Conservation (phyloP, 768 basidiomycete species). For the Boletus fagicola region DNA sequence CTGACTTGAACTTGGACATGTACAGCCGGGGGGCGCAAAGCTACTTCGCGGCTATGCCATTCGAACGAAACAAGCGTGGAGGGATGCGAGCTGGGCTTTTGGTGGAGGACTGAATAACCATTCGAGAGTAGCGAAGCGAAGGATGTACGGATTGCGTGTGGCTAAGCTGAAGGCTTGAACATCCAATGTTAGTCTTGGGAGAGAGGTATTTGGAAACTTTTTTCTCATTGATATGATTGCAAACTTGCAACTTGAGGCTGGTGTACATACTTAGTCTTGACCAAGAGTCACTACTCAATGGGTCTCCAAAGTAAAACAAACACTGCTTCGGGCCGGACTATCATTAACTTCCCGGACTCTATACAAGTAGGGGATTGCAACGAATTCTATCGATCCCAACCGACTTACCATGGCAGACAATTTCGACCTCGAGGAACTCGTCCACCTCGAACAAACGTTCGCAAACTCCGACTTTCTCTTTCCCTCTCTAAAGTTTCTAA, state of each 20-base stretch:
- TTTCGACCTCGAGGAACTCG: slow-evolving; percentile 60
- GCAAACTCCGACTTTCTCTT: slow-evolving; percentile 10
- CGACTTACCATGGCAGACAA: slow-evolving; percentile 14
- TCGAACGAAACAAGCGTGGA: background rate
- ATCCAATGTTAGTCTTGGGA: background rate
- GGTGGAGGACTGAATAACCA: slow-evolving; percentile 11
- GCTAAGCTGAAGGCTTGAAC: slow-evolving; percentile 3
- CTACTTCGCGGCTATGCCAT: slow-evolving; percentile 4
- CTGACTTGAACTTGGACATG: slow-evolving; percentile 4
- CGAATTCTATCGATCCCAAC: too few species aligned
- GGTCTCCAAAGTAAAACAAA: background rate
- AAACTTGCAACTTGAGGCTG: background rate
- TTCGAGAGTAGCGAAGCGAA: slow-evolving; percentile 2
- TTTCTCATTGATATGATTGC: background rate
- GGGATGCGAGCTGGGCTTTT: slow-evolving; percentile 14
- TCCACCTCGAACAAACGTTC: slow-evolving; percentile 63
- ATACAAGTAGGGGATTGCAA: too few species aligned
- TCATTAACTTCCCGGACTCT: too few species aligned
- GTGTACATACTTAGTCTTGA: background rate
- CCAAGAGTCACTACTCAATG: too few species aligned
- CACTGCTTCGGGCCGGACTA: too few species aligned
- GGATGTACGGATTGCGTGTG: slow-evolving; percentile 3
- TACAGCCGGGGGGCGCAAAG: slow-evolving; percentile 8
- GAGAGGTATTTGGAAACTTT: too few species aligned
- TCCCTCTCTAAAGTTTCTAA: background rate